Conservation (phyloP, 345 rosid species). For the Trapa incisa region DNA sequence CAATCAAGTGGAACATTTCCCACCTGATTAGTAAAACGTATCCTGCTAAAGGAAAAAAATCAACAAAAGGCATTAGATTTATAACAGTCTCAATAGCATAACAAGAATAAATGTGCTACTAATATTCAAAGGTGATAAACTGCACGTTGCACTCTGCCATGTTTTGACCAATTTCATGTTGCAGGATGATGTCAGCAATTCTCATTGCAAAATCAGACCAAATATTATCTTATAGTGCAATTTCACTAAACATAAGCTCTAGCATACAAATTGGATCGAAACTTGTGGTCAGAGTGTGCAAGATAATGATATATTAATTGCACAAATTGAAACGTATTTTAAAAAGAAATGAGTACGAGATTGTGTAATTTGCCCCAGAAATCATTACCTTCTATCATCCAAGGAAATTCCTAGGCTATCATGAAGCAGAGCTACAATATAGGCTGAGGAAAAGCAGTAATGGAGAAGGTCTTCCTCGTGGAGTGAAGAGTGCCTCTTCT, state of each 20-base stretch:
- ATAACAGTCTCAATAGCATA: neutral
- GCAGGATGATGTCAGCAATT: too few species aligned
- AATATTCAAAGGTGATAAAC: neutral
- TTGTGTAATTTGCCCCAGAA: neutral
- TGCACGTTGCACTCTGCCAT: neutral
- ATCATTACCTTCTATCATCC: constrained; percentile 42
- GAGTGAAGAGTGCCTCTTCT: constrained; percentile 37
- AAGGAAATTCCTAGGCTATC: constrained; percentile 68
- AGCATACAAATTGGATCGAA: neutral
- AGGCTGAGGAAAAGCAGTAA: constrained; percentile 89
- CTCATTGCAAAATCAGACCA: too few species aligned
- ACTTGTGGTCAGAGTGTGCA: neutral
- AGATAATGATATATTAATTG: neutral
- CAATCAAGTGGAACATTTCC: constrained; percentile 74
- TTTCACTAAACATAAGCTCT: neutral
- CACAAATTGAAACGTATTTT: neutral
- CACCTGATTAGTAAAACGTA: constrained; percentile 50
- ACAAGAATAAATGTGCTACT: neutral
- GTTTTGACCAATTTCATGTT: neutral
- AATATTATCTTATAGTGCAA: too few species aligned
- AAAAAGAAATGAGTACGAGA: neutral
- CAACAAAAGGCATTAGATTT: neutral
- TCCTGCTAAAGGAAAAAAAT: constrained; percentile 26
- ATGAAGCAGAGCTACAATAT: constrained; percentile 75
- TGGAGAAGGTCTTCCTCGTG: constrained; percentile 49